phyloP scores from a whole-genome alignment of 1,284 basidiomycete species.

The Austroboletus olivaceoglutinosus region DNA sequence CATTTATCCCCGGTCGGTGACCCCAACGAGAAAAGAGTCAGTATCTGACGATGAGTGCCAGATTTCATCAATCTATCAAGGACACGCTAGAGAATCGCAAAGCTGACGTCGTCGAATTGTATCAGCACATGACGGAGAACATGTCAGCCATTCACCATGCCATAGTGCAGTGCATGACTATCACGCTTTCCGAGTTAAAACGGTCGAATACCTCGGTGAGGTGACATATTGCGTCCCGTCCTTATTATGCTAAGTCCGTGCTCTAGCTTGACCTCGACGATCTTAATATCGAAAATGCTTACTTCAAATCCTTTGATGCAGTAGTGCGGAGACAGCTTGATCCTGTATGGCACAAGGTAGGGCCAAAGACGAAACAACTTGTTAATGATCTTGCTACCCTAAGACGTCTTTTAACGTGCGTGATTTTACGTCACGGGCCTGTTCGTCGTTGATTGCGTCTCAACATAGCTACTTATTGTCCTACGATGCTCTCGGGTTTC shows the following conservation, averaged over 20 bases:
- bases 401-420: slow-evolving; percentile 79
- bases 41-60: slow-evolving; percentile 30
- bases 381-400: slow-evolving; percentile 88
- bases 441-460: background rate
- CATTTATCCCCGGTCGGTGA: slow-evolving; percentile 82
- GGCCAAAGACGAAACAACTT: slow-evolving; percentile 87
- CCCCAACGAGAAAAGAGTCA: background rate
- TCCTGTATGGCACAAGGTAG: slow-evolving; percentile 95
- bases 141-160: slow-evolving; percentile 93
- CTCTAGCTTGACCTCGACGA: slow-evolving; percentile 90
- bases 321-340: slow-evolving; percentile 89
- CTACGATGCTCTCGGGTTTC: slow-evolving; percentile 90
- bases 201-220: slow-evolving; percentile 74
- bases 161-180: slow-evolving; percentile 93
- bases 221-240: background rate
- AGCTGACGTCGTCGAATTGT: slow-evolving; percentile 92
- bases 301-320: slow-evolving; percentile 92
- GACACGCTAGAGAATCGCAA: slow-evolving; percentile 74
- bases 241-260: background rate
- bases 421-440: background rate
- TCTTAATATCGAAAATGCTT: slow-evolving; percentile 88
- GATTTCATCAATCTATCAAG: slow-evolving; percentile 89
- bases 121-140: slow-evolving; percentile 79
- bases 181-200: slow-evolving; percentile 88
- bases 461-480: slow-evolving; percentile 67